Conservation (phyloP, 352 stramenopile species). For the Phytopythium mirpurense region DNA sequence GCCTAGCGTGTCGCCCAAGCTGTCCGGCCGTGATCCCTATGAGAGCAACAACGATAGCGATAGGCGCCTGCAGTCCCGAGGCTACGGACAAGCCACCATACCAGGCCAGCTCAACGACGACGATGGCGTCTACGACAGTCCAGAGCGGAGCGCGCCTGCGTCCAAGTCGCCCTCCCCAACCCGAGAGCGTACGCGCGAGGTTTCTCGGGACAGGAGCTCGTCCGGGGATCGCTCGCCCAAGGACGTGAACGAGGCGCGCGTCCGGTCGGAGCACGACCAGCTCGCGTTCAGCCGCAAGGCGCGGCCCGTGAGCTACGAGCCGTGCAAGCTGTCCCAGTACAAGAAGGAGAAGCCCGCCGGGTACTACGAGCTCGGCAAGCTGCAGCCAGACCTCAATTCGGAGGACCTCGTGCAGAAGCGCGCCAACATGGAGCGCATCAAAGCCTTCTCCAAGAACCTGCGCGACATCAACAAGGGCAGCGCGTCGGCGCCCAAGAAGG, state of each 20-base stretch:
- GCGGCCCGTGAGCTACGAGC: conserved; percentile 69
- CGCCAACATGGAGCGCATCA: conserved; percentile 72
- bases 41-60: neutral
- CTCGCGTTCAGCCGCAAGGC: conserved; percentile 76
- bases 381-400: conserved; percentile 82
- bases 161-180: conserved; percentile 4
- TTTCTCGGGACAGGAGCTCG: neutral
- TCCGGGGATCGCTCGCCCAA: conserved; percentile 32
- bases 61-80: neutral
- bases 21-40: neutral
- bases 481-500: conserved; percentile 24
- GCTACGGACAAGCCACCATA: conserved; percentile 16
- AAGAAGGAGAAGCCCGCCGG: conserved; percentile 77
- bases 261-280: conserved; percentile 55
- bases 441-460: conserved; percentile 80
- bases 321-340: conserved; percentile 84
- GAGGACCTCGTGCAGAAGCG: conserved; percentile 78
- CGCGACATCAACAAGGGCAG: conserved; percentile 68
- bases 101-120: conserved; percentile 31
- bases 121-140: conserved; percentile 18
- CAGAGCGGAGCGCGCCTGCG: neutral
- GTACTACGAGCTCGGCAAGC: conserved; percentile 88
- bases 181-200: neutral
- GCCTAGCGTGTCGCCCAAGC: neutral
- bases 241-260: conserved; percentile 57